Percentiles rank a stretch among this genome's conserved stretches.
Conservation (phyloP, 441 rosid species). For the Gossypium aridum region DNA sequence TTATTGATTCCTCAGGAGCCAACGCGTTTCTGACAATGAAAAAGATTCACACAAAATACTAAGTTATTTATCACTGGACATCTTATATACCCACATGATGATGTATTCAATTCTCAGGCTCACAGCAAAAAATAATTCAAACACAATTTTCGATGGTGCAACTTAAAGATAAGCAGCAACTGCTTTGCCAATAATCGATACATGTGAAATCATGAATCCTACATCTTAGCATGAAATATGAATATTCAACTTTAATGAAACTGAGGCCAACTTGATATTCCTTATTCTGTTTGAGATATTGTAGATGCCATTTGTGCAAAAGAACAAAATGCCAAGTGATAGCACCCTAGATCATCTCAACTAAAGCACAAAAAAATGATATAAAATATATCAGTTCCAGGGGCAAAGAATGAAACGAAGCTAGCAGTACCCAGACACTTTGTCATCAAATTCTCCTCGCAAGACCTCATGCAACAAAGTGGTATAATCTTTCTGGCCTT, state of each 20-base stretch:
- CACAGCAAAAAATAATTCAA: neutral
- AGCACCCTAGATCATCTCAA: neutral
- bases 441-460: constrained; percentile 56
- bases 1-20: constrained; percentile 23
- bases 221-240: neutral
- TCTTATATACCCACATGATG: neutral
- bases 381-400: constrained; percentile 1
- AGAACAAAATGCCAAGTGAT: neutral
- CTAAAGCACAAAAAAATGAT: neutral
- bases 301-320: neutral
- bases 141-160: neutral
- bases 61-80: neutral
- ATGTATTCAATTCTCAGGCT: neutral
- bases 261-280: neutral
- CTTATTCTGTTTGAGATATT: neutral
- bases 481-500: constrained; percentile 53
- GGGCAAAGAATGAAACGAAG: constrained; percentile 14
- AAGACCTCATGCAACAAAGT: constrained; percentile 52
- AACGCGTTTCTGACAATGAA: constrained; percentile 32
- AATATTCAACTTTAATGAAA: neutral
- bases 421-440: constrained; percentile 53
- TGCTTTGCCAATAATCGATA: neutral
- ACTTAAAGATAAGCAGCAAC: neutral
- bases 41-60: constrained; percentile 8
- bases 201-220: neutral